Evolutionary conservation across 805 yeast genomes (phyloP).

Genomic region (Yarrowia porcina): DNA sequence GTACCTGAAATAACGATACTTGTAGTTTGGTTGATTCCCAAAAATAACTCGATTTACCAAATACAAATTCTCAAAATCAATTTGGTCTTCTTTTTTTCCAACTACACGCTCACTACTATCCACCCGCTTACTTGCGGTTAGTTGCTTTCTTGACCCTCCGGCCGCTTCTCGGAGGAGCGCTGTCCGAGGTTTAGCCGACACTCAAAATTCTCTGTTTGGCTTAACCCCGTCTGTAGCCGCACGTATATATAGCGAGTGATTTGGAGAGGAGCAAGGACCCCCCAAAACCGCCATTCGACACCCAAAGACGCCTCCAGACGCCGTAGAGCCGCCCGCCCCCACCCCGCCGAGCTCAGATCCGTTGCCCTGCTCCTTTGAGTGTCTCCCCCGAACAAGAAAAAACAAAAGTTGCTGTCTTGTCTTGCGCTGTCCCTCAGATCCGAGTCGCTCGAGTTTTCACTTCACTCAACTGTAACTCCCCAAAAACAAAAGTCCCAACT

Average conservation of each 20-base stretch:
- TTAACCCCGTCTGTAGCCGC: conserved; percentile 25
- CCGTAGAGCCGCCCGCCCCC: not conserved
- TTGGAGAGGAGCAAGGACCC: not conserved
- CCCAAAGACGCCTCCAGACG: not conserved
- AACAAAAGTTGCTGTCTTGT: too few species aligned
- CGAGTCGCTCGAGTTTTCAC: not conserved
- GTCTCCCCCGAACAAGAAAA: too few species aligned
- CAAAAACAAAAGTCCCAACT: not conserved
- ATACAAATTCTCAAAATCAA: too few species aligned
- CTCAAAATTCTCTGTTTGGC: not conserved
- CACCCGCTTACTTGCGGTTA: not conserved
- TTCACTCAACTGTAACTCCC: too few species aligned
- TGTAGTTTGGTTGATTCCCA: too few species aligned
- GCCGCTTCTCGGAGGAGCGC: not conserved
- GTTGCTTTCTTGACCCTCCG: conserved; percentile 11
- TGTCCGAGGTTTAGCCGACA: conserved; percentile 12
- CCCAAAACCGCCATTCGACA: not conserved
- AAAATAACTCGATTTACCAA: too few species aligned
- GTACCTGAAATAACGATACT: too few species aligned
- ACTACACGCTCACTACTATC: not conserved
- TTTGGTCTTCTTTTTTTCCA: not conserved
- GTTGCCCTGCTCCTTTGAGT: not conserved
- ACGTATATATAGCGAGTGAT: conserved; percentile 18
- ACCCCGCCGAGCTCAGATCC: not conserved
- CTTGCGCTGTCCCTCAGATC: not conserved